Conservation (phyloP, 495 filamentous ascomycete genomes). For the Talaromyces stipitatus region DNA sequence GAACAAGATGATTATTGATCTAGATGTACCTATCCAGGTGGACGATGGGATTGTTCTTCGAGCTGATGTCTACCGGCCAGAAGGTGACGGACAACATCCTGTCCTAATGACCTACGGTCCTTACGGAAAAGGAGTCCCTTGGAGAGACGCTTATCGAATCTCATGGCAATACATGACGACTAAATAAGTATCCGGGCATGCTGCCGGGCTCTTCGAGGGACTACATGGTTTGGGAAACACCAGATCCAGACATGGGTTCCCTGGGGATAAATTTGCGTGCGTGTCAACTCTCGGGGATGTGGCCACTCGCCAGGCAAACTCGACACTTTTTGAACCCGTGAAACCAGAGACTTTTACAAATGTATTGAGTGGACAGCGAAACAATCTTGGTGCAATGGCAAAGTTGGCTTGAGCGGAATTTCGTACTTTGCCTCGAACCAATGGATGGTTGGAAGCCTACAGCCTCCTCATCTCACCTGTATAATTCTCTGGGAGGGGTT, state of each 20-base stretch:
- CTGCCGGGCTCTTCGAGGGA: background rate
- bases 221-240: constrained; percentile 1
- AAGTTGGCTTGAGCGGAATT: constrained; percentile 45
- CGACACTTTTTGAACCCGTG: constrained; percentile 41
- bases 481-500: constrained; percentile 52
- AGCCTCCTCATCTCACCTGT: constrained; percentile 40
- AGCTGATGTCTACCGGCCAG: constrained; percentile 8
- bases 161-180: background rate
- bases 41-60: constrained; percentile 6
- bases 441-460: constrained; percentile 45
- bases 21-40: constrained; percentile 4
- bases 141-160: constrained; percentile 21
- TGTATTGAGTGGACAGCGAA: constrained; percentile 44
- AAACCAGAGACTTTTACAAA: constrained; percentile 39
- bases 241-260: constrained; percentile 42
- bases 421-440: constrained; percentile 47
- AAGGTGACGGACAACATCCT: constrained; percentile 15
- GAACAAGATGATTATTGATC: constrained; percentile 4
- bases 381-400: constrained; percentile 43
- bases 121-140: constrained; percentile 54
- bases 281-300: constrained; percentile 40
- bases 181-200: background rate
- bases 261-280: constrained; percentile 41
- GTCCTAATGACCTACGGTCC: constrained; percentile 51
- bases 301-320: constrained; percentile 43